Conservation (phyloP, 108 stramenopile species). For the Chaetoceros muelleri region DNA sequence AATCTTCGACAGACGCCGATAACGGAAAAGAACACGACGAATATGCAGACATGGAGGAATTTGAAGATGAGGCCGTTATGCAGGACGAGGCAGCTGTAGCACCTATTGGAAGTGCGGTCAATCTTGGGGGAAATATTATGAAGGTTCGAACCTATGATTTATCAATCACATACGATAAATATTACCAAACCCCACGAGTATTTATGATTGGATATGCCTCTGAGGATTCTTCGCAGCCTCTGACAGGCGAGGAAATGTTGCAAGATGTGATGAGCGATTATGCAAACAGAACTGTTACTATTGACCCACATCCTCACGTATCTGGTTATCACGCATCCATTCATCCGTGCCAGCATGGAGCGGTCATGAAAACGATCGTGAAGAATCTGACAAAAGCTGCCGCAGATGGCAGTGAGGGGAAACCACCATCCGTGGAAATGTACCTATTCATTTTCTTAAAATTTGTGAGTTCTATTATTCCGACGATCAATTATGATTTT, state of each 20-base stretch:
- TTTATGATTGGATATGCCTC: conserved; percentile 93
- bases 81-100: conserved; percentile 38
- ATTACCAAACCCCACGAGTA: conserved; percentile 96
- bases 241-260: conserved; percentile 88
- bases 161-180: conserved; percentile 96
- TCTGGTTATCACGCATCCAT: conserved; percentile 84
- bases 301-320: conserved; percentile 94
- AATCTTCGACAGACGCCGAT: conserved; percentile 1
- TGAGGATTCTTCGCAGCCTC: conserved; percentile 46
- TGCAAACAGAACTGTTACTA: conserved; percentile 96
- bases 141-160: conserved; percentile 92
- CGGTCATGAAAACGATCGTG: conserved; percentile 97
- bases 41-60: conserved; percentile 86
- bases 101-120: neutral
- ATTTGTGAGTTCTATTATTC: conserved; percentile 95
- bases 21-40: conserved; percentile 60
- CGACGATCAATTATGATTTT: conserved; percentile 99
- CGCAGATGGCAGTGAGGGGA: conserved; percentile 6
- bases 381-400: conserved; percentile 53
- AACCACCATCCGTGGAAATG: conserved; percentile 80
- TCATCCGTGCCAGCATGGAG: conserved; percentile 98
- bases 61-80: conserved; percentile 75
- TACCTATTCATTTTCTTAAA: conserved; percentile 98
- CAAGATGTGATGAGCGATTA: conserved; percentile 98
- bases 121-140: conserved; percentile 37